phyloP scores from a whole-genome alignment of 148 eudicot genomes.

The Selenicereus undatus region DNA sequence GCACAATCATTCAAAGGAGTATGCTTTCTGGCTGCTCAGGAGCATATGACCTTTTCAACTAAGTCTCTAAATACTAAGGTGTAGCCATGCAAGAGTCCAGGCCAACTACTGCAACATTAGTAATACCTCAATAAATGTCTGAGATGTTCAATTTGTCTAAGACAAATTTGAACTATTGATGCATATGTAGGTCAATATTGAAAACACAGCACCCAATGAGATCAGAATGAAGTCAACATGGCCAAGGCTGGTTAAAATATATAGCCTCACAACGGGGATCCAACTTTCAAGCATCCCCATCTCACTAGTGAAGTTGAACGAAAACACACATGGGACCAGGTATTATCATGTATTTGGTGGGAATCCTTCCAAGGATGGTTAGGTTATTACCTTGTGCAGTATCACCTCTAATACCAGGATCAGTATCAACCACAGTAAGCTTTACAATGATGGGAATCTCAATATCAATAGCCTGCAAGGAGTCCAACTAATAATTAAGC shows the following conservation, averaged over 20 bases:
- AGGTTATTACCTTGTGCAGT: slow-evolving; percentile 66
- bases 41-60: neutral
- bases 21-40: neutral
- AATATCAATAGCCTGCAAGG: slow-evolving; percentile 74
- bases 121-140: neutral
- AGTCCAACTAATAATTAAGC: slow-evolving; percentile 20
- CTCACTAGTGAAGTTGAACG: slow-evolving; percentile 1
- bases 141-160: neutral
- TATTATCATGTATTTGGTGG: neutral
- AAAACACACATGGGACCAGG: neutral
- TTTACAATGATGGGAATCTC: slow-evolving; percentile 80
- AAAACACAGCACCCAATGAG: neutral
- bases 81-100: neutral
- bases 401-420: slow-evolving; percentile 87
- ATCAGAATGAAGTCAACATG: neutral
- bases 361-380: neutral
- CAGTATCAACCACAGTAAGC: slow-evolving; percentile 68
- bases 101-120: neutral
- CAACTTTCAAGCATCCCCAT: neutral
- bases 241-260: neutral
- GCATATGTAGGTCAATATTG: neutral
- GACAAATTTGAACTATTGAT: neutral
- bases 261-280: neutral
- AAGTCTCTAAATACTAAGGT: neutral
- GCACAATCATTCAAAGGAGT: neutral